phyloP scores from a whole-genome alignment of 306 rosid genomes.

The Oemleria cerasiformis region DNA sequence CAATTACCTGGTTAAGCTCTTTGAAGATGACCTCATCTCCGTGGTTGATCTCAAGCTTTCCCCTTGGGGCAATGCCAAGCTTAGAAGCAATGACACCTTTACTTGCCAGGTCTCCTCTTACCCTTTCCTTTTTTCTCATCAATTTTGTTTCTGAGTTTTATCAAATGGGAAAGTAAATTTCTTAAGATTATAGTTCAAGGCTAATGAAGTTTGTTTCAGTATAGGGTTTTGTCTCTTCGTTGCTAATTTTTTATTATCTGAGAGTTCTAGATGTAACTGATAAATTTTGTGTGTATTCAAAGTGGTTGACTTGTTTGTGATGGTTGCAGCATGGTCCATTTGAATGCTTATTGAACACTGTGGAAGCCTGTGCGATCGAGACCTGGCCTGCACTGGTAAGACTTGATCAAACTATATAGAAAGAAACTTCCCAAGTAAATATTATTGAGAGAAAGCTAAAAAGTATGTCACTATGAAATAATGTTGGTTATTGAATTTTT shows the following conservation, averaged over 20 bases:
- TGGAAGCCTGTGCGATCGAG: constrained; percentile 82
- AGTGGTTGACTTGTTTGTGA: constrained; percentile 11
- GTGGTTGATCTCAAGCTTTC: constrained; percentile 71
- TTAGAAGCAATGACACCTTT: constrained; percentile 49
- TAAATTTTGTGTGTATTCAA: neutral
- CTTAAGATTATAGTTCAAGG: neutral
- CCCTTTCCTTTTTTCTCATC: neutral
- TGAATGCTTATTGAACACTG: constrained; percentile 80
- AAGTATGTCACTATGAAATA: neutral
- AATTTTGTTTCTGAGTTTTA: neutral
- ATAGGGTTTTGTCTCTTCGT: neutral
- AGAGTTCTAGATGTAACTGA: neutral
- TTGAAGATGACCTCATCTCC: constrained; percentile 49
- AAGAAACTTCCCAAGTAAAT: neutral
- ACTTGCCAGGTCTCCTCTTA: constrained; percentile 61
- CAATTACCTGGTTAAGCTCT: constrained; percentile 58
- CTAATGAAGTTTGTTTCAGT: neutral
- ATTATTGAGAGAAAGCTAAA: neutral
- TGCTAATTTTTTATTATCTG: neutral
- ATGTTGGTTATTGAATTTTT: neutral
- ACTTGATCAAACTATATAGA: neutral
- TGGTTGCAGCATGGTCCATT: constrained; percentile 72
- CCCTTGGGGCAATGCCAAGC: constrained; percentile 88
- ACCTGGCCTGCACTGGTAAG: constrained; percentile 79
- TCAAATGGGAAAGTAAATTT: neutral